Conservation (phyloP, 768 basidiomycete genomes). For the Auricularia sp. region DNA sequence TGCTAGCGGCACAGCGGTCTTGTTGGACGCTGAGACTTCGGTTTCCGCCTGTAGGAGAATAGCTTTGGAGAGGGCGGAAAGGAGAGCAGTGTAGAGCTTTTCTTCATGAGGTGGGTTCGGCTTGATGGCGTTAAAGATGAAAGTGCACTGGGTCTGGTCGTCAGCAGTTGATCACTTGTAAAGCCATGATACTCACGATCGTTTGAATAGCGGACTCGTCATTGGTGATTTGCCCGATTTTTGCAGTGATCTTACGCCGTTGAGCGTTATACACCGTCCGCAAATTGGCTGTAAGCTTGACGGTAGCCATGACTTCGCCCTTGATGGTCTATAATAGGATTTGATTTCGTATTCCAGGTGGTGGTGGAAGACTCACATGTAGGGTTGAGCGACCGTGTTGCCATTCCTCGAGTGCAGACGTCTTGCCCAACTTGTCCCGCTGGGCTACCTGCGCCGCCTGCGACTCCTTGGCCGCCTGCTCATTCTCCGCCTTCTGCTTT, state of each 20-base stretch:
- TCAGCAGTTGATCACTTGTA: slow-evolving; percentile 12
- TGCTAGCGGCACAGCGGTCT: slow-evolving; percentile 75
- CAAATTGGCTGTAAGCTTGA: slow-evolving; percentile 46
- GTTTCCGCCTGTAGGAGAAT: slow-evolving; percentile 89
- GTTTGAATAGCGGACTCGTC: slow-evolving; percentile 48
- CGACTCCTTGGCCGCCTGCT: slow-evolving; percentile 24
- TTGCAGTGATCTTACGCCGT: slow-evolving; percentile 74
- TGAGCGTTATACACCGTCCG: slow-evolving; percentile 56
- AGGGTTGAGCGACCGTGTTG: slow-evolving; percentile 41
- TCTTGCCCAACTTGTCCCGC: slow-evolving; percentile 35
- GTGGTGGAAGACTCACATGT: slow-evolving; percentile 31
- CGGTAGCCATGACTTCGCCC: slow-evolving; percentile 46
- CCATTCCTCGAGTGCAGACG: slow-evolving; percentile 59
- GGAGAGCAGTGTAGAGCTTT: slow-evolving; percentile 59
- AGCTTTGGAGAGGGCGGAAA: slow-evolving; percentile 82
- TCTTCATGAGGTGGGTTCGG: slow-evolving; percentile 21
- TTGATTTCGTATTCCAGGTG: too few relatives aligned
- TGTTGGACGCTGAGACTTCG: slow-evolving; percentile 83
- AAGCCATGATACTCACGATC: slow-evolving; percentile 42
- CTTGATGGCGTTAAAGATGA: slow-evolving; percentile 34
- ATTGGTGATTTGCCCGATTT: slow-evolving; percentile 80
- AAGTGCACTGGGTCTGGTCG: slow-evolving; percentile 24
- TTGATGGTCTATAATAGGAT: slow-evolving; percentile 44
- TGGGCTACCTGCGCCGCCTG: slow-evolving; percentile 9
- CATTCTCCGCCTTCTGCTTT: slow-evolving; percentile 28